These are phyloP conservation scores for Rhododendron ovatum DNA, from an alignment of 148 eudicot genomes.

Conservation along the genomic window DNA sequence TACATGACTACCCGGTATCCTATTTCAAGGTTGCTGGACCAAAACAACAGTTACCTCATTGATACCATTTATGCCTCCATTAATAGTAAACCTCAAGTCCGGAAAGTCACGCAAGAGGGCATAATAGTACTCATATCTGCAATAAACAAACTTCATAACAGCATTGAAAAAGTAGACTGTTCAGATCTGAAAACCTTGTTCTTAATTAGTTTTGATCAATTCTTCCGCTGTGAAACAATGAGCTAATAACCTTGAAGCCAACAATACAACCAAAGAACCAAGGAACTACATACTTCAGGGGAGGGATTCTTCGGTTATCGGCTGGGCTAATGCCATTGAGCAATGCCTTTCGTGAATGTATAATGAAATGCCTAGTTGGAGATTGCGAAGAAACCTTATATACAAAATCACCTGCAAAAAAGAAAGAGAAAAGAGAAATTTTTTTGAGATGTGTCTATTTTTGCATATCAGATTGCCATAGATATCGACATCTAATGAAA, in stretches of 20 bases:
- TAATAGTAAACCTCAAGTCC: constrained; percentile 77
- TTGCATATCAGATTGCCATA: not conserved
- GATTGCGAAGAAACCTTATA: constrained; percentile 93
- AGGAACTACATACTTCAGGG: constrained; percentile 62
- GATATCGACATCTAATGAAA: not conserved
- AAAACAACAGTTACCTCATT: constrained; percentile 56
- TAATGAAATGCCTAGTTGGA: constrained; percentile 88
- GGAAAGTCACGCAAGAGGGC: constrained; percentile 95
- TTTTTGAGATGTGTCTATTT: not conserved
- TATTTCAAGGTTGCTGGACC: not conserved
- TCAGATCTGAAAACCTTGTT: not conserved
- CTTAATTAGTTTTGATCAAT: not conserved
- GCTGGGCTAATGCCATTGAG: constrained; percentile 97
- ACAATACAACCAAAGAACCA: not conserved
- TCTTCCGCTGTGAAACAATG: not conserved
- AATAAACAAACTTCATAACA: constrained; percentile 12
- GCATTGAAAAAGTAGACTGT: not conserved
- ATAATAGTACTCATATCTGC: constrained; percentile 89
- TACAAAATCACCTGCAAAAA: constrained; percentile 79
- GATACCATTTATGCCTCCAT: constrained; percentile 84
- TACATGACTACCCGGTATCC: not conserved
- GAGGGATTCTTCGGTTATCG: constrained; percentile 89
- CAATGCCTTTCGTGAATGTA: constrained; percentile 95
- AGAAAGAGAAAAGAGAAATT: not conserved
- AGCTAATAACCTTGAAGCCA: not conserved